Evolutionary conservation across 257 asterid genomes (phyloP).

Genomic region (Oldenlandia corymbosa): DNA sequence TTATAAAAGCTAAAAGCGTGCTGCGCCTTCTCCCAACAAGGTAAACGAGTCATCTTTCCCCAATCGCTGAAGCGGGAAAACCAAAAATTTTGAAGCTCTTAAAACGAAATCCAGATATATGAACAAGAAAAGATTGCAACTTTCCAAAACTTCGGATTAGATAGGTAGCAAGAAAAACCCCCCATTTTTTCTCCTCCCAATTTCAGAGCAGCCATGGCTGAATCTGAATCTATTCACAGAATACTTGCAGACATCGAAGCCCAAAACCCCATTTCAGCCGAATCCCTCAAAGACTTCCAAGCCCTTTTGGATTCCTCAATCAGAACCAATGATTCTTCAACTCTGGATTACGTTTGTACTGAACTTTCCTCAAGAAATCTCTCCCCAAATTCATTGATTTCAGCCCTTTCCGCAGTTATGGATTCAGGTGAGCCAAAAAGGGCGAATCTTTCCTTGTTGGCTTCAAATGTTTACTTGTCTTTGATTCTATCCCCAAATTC

Average conservation of each 20-base stretch:
- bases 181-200: not conserved
- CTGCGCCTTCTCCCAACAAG: too few species aligned
- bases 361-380: slow-evolving; percentile 65
- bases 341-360: slow-evolving; percentile 41
- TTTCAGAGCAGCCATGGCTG: slow-evolving; percentile 52
- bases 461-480: slow-evolving; percentile 67
- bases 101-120: not conserved
- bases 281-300: slow-evolving; percentile 48
- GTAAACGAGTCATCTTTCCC: not conserved
- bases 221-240: slow-evolving; percentile 37
- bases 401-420: slow-evolving; percentile 58
- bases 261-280: slow-evolving; percentile 39
- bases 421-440: slow-evolving; percentile 53
- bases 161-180: not conserved
- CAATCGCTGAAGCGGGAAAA: slow-evolving; percentile 37
- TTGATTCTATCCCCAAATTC: slow-evolving; percentile 71
- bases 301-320: slow-evolving; percentile 50
- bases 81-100: slow-evolving; percentile 41
- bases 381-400: slow-evolving; percentile 31
- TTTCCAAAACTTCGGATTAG: not conserved
- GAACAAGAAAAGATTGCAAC: not conserved
- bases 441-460: slow-evolving; percentile 39
- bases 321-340: slow-evolving; percentile 46
- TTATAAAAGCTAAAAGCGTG: too few species aligned
- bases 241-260: slow-evolving; percentile 51